phyloP scores from a whole-genome alignment of 345 rosid species.

The Heritiera fomes region DNA sequence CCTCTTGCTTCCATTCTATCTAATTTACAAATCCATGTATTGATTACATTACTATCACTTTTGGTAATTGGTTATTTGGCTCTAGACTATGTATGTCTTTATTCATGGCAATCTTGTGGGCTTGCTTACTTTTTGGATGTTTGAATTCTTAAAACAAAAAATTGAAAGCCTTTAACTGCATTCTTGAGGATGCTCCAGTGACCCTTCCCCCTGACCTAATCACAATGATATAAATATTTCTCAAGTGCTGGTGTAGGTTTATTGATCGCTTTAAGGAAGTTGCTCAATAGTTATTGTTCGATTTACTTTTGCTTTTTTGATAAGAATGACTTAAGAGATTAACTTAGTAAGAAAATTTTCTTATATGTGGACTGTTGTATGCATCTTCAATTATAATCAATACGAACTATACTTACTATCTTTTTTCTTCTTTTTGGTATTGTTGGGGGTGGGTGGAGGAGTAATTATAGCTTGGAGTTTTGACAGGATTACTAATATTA shows the following conservation, averaged over 20 bases:
- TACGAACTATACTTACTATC: neutral
- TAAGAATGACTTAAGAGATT: neutral
- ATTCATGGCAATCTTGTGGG: neutral
- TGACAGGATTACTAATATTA: neutral
- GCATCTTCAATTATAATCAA: neutral
- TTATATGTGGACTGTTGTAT: neutral
- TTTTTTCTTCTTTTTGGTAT: neutral
- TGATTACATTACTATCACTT: neutral
- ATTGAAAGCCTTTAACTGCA: neutral
- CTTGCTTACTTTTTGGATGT: neutral
- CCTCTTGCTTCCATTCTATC: too few relatives aligned
- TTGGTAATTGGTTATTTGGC: neutral
- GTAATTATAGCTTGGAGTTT: neutral
- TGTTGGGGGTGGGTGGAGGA: neutral
- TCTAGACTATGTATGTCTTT: neutral
- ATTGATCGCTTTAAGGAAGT: neutral
- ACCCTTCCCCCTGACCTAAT: neutral
- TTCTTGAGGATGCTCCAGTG: neutral
- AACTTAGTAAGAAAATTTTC: too few relatives aligned
- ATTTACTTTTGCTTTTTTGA: neutral
- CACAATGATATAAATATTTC: neutral
- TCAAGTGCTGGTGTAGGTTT: neutral
- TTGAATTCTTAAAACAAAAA: neutral
- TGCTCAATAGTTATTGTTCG: neutral
- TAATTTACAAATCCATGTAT: neutral